Evolutionary conservation across 257 asterid genomes (phyloP).

Genomic region (Capsicum chinense): DNA sequence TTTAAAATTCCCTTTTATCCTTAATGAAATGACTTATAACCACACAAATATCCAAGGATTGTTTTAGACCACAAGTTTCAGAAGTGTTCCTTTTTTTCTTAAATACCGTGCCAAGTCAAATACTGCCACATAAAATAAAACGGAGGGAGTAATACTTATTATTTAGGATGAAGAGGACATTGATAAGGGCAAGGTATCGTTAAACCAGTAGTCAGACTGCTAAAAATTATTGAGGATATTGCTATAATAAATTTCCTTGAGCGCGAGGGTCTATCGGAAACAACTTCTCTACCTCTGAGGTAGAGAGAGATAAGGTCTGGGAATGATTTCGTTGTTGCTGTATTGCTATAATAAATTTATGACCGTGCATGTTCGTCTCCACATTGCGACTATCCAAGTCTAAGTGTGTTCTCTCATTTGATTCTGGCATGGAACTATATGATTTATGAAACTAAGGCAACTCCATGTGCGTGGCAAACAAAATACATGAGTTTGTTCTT

Average conservation of each 20-base stretch:
- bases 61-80: too few species aligned
- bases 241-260: background rate
- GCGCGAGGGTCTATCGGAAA: too few species aligned
- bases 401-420: slow-evolving; percentile 14
- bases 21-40: too few species aligned
- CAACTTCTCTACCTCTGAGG: too few species aligned
- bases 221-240: background rate
- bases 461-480: background rate
- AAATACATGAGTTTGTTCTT: background rate
- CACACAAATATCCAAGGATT: too few species aligned
- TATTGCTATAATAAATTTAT: background rate
- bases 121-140: too few species aligned
- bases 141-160: background rate
- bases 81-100: too few species aligned
- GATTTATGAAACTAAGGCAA: background rate
- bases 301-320: too few species aligned
- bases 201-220: background rate
- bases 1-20: too few species aligned
- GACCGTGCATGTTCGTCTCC: background rate
- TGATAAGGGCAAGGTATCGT: slow-evolving; percentile 13
- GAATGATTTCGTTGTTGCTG: too few species aligned
- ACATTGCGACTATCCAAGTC: background rate
- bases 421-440: background rate
- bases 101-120: too few species aligned
- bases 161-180: background rate